Percentiles rank a stretch among this genome's conserved stretches.
These are phyloP conservation scores for Pleurostoma richardsiae DNA, from an alignment of 2,329 filamentous ascomycete species.

Conservation along the genomic window DNA sequence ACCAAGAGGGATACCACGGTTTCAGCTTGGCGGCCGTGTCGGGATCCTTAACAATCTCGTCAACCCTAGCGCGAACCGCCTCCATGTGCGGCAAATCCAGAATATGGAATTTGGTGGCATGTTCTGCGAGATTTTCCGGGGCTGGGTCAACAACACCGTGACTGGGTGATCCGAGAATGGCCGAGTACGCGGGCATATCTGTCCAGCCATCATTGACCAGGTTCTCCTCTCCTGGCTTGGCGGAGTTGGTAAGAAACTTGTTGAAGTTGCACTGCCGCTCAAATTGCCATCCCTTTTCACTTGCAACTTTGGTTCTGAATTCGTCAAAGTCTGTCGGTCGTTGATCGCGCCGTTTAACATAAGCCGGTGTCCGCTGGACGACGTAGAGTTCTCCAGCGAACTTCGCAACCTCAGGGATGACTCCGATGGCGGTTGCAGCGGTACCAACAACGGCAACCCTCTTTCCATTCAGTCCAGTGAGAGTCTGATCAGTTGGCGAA, in stretches of 20 bases:
- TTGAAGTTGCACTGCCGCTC: constrained; percentile 33
- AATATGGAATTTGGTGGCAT: constrained; percentile 29
- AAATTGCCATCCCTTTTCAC: constrained; percentile 41
- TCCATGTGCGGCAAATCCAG: constrained; percentile 37
- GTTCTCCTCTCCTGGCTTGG: constrained; percentile 27
- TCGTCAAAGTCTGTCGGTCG: constrained; percentile 32
- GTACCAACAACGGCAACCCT: constrained; percentile 45
- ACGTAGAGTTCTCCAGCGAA: constrained; percentile 46
- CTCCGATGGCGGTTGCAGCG: constrained; percentile 42
- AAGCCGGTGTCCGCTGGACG: constrained; percentile 50
- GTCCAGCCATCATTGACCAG: constrained; percentile 45
- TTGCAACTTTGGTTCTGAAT: constrained; percentile 27
- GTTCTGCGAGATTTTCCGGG: constrained; percentile 26
- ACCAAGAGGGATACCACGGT: constrained; percentile 45
- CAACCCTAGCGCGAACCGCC: constrained; percentile 29
- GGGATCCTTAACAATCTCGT: constrained; percentile 34
- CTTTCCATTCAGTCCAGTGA: constrained; percentile 39
- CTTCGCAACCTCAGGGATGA: constrained; percentile 36
- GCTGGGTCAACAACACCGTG: constrained; percentile 19
- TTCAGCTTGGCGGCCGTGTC: constrained; percentile 35
- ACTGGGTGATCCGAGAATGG: constrained; percentile 25
- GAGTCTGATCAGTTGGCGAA: constrained; percentile 26
- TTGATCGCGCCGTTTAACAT: constrained; percentile 31
- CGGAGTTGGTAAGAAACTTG: constrained; percentile 24
- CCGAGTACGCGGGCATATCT: constrained; percentile 28